These are phyloP conservation scores for Russula brevipes DNA, from an alignment of 768 basidiomycete genomes.

Conservation along the genomic window DNA sequence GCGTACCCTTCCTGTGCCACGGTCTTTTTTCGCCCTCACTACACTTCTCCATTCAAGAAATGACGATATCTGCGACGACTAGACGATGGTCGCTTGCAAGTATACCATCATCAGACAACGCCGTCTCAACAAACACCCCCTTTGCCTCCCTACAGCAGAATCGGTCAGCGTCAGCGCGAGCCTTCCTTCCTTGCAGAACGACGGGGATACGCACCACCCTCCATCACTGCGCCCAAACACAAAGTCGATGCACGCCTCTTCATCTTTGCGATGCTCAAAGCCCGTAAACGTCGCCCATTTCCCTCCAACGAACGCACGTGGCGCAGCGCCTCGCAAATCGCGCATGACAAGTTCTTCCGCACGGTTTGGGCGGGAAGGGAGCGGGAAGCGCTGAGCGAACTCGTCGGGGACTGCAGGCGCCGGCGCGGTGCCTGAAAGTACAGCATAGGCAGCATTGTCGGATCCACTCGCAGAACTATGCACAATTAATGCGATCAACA, in stretches of 20 bases:
- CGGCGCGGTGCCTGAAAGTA: conserved; percentile 40
- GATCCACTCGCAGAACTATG: conserved; percentile 39
- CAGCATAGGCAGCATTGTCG: conserved; percentile 47
- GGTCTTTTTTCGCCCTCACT: no score
- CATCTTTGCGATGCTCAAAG: conserved; percentile 40
- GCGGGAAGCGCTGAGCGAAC: conserved; percentile 40
- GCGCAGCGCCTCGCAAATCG: conserved; percentile 42
- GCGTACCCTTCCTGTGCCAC: no score
- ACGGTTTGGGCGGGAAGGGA: conserved; percentile 25
- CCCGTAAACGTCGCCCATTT: conserved; percentile 51
- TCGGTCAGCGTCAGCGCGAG: not conserved
- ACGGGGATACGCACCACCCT: conserved; percentile 37
- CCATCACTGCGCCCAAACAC: conserved; percentile 46
- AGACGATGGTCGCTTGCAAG: conserved; percentile 55
- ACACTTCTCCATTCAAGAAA: not conserved
- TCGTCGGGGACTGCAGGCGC: conserved; percentile 41
- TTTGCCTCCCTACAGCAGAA: conserved; percentile 1
- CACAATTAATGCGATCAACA: not conserved
- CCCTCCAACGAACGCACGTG: conserved; percentile 39
- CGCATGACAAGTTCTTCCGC: conserved; percentile 31
- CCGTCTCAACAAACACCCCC: not conserved
- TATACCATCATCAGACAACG: conserved; percentile 34
- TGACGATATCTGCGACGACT: conserved; percentile 41
- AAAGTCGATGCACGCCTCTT: conserved; percentile 46
- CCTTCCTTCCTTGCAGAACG: not conserved